Percentiles rank a stretch among this genome's conserved stretches.
Evolutionary conservation across 139 green algal species (phyloP).

Genomic region (Zygnema cylindricum): DNA sequence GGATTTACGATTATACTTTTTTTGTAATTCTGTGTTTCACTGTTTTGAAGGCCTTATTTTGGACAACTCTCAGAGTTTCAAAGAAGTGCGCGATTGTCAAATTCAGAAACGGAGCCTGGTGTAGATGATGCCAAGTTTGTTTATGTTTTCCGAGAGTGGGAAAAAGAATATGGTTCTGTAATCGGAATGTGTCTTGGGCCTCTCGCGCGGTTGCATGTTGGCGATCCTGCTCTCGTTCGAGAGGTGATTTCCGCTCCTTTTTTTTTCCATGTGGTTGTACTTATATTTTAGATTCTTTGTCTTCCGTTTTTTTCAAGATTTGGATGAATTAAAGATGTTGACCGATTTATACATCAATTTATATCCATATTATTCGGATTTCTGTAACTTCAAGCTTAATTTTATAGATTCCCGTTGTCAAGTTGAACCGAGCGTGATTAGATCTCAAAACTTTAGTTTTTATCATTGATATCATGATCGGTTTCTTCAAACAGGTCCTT

Average conservation of each 20-base stretch:
- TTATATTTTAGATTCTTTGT: too few relatives aligned
- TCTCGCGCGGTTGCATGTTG: not conserved
- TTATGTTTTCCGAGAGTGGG: not conserved
- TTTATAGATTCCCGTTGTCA: not conserved
- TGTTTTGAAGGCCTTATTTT: not conserved
- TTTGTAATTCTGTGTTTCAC: not conserved
- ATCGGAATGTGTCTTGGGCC: not conserved
- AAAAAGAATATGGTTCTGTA: not conserved
- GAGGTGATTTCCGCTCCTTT: not conserved
- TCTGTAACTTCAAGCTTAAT: too few relatives aligned
- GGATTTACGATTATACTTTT: not conserved
- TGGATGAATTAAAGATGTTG: too few relatives aligned
- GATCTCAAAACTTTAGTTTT: too few relatives aligned
- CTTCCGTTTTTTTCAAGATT: too few relatives aligned
- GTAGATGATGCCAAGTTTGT: not conserved
- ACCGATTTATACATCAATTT: too few relatives aligned
- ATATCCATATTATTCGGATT: too few relatives aligned
- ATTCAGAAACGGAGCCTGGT: not conserved
- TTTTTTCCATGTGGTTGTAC: not conserved
- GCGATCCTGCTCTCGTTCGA: constrained; percentile 4
- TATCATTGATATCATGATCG: too few relatives aligned
- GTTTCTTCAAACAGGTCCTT: not conserved
- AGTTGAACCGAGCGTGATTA: too few relatives aligned
- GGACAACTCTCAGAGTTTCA: not conserved
- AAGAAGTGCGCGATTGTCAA: not conserved